Evolutionary conservation across 306 rosid genomes (phyloP), one percentile per base, ranked within the genome.

Genomic region (Geum urbanum): DNA sequence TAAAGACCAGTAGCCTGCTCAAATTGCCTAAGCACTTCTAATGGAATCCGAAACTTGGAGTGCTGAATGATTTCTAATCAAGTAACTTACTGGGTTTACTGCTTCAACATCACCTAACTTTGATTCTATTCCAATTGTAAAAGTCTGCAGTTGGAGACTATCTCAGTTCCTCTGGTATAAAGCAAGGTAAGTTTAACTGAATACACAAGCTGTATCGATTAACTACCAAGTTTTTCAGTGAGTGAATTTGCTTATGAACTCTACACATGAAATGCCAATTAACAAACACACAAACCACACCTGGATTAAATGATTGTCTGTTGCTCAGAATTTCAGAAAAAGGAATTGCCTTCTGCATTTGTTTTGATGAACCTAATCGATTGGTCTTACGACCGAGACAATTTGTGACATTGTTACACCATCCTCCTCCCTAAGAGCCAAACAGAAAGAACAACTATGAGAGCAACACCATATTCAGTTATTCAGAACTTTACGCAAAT

Each of bases 371-470:
- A 48, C 99, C 99, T 63, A 88, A 75, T 72, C 84, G 99, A 64
- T 79, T 75, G 47, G 45, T 88, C 84, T 80, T 87, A 15, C 97
- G 99, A n/a, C 47, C 47, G 55, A 86, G 96, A 79, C 99, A 94
- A 52, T 86, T 84, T 5, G 97, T 86, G 66, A 80, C 87, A 82
- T 94, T 89, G 84, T 91, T 87, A 83, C 99, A 94, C 99, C 99
- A 94, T 76, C 89, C 97, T 65, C 99, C 99, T 75, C 99, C 99
- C 99, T 94, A 51, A 13, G 69, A 76, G 65, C 44, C 60, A 75
- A 74, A 10, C 44, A 18, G 8, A 66, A 27, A 43, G 66, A 55
- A 41, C 37, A 55, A 41, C 37, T 32, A 32, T 32, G 37, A 32
- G 37, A 32, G 2, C 37, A 24, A 24, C 27, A 24, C 27, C 27